Percentiles rank a stretch among this genome's conserved stretches.
Conservation (phyloP, 176 grass and related monocot genomes). For the Musa beccarii region DNA sequence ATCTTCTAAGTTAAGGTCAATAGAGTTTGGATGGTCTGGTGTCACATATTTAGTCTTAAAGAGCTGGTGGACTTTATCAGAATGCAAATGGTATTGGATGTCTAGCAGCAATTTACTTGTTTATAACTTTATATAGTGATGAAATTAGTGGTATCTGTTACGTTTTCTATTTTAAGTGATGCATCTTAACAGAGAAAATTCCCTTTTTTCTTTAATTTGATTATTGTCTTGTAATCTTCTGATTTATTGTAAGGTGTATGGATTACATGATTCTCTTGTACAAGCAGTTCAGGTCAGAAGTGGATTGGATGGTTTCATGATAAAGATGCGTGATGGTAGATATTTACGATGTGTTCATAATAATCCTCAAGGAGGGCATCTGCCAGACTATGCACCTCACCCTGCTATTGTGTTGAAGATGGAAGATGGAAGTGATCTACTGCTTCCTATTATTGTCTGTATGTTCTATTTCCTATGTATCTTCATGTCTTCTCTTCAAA, state of each 20-base stretch:
- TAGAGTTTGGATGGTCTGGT: background rate
- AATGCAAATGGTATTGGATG: no score
- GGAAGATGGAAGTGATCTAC: constrained; percentile 86
- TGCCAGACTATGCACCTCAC: constrained; percentile 67
- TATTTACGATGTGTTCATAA: constrained; percentile 72
- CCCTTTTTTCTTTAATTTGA: background rate
- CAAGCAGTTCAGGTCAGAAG: constrained; percentile 73
- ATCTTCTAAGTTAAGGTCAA: background rate
- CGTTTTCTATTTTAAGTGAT: background rate
- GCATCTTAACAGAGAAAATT: background rate
- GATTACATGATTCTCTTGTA: constrained; percentile 10
- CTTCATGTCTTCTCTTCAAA: background rate
- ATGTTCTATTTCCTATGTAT: constrained; percentile 24
- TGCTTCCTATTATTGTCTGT: constrained; percentile 94
- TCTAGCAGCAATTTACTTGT: no score
- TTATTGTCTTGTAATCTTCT: background rate
- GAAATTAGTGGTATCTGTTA: background rate
- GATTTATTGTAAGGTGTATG: background rate
- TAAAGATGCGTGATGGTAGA: constrained; percentile 82
- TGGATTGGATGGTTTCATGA: constrained; percentile 72
- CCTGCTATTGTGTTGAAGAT: constrained; percentile 91
- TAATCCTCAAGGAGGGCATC: constrained; percentile 50
- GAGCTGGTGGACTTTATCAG: background rate
- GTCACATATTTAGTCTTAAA: background rate
- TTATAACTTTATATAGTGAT: background rate